These are phyloP conservation scores for Prunus campanulata DNA, from an alignment of 306 rosid genomes.

Conservation along the genomic window DNA sequence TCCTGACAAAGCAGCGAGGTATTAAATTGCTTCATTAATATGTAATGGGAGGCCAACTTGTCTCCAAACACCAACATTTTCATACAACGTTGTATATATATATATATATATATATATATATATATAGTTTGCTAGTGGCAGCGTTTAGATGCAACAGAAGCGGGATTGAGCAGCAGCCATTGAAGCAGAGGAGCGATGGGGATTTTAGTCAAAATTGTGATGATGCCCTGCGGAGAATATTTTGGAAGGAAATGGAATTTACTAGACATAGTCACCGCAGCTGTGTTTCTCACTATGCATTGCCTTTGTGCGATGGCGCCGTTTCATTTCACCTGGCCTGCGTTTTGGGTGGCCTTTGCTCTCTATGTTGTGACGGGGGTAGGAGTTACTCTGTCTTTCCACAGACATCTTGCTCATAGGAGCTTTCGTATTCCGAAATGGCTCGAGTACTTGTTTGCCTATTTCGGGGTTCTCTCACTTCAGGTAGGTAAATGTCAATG, in stretches of 20 bases:
- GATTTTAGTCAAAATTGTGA: background rate
- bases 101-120: too few relatives aligned
- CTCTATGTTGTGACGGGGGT: constrained; percentile 59
- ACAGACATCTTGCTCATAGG: constrained; percentile 75
- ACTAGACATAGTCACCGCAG: constrained; percentile 58
- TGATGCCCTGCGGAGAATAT: background rate
- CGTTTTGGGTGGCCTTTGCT: constrained; percentile 44
- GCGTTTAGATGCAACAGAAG: too few relatives aligned
- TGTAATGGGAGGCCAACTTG: background rate
- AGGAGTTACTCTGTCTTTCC: constrained; percentile 75
- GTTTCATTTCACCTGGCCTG: constrained; percentile 61
- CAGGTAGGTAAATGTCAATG: constrained; percentile 35
- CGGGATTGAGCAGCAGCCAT: too few relatives aligned
- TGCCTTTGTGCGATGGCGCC: constrained; percentile 64
- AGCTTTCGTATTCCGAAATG: constrained; percentile 84
- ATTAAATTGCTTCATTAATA: background rate
- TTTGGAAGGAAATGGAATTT: constrained; percentile 67
- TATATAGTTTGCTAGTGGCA: too few relatives aligned
- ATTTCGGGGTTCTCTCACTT: constrained; percentile 72
- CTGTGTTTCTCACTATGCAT: constrained; percentile 58
- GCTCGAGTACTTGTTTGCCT: constrained; percentile 82
- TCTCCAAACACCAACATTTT: too few relatives aligned
- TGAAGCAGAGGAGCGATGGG: too few relatives aligned
- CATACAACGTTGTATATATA: too few relatives aligned
- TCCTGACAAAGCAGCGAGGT: background rate